A percentile compares a stretch with the other conserved stretches of the same genome.
These are phyloP conservation scores for Byssochlamys sp. DNA, from an alignment of 2,329 filamentous ascomycete species.

Conservation along the genomic window DNA sequence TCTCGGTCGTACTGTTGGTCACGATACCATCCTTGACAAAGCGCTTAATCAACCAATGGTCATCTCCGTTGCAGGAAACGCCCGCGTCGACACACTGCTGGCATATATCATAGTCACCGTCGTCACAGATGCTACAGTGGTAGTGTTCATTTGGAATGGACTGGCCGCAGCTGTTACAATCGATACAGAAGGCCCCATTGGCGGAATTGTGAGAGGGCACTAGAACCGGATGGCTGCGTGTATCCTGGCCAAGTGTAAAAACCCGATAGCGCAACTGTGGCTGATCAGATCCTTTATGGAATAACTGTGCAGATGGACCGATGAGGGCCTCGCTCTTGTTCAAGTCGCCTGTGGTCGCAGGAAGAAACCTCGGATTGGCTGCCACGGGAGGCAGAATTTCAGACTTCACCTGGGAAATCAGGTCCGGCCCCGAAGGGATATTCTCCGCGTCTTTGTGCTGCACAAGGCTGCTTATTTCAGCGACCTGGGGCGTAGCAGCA, in stretches of 20 bases:
- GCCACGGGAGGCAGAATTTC: background rate
- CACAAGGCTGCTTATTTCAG: slow-evolving; percentile 5
- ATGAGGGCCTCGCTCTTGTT: slow-evolving; percentile 10
- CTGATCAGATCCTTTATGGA: slow-evolving; percentile 2
- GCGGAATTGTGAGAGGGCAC: slow-evolving; percentile 25
- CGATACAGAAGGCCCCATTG: slow-evolving; percentile 61
- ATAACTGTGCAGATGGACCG: slow-evolving; percentile 5
- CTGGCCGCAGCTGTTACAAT: slow-evolving; percentile 81
- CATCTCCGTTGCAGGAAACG: slow-evolving; percentile 63
- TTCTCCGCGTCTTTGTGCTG: slow-evolving; percentile 3
- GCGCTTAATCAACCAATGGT: slow-evolving; percentile 93
- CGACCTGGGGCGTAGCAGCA: background rate
- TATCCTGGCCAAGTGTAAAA: slow-evolving; percentile 20
- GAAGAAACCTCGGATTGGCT: slow-evolving; percentile 1
- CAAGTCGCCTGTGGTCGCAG: slow-evolving; percentile 31
- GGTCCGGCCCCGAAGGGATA: background rate
- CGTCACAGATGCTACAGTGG: slow-evolving; percentile 87
- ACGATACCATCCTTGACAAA: slow-evolving; percentile 68
- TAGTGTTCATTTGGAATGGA: slow-evolving; percentile 75
- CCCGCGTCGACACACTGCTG: slow-evolving; percentile 65
- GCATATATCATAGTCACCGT: slow-evolving; percentile 91
- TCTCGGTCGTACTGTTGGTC: slow-evolving; percentile 77
- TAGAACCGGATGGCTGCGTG: slow-evolving; percentile 21
- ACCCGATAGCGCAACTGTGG: slow-evolving; percentile 15
- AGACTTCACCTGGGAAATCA: background rate